These are phyloP conservation scores for Ehretia macrophylla DNA, from an alignment of 257 asterid species.

Conservation along the genomic window DNA sequence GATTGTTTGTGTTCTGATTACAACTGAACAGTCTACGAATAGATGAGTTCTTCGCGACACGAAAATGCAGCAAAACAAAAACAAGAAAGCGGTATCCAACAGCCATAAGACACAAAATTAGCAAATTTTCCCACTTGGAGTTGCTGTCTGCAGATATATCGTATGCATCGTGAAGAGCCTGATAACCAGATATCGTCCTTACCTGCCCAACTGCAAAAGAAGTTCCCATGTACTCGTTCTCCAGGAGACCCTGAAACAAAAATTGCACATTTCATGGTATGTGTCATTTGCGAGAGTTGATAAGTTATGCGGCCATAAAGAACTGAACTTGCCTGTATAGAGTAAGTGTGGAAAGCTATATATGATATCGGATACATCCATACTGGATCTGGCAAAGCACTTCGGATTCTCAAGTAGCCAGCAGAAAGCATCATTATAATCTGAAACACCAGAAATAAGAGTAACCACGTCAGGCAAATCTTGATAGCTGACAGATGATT, in stretches of 20 bases:
- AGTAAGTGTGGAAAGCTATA: slow-evolving; percentile 82
- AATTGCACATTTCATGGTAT: background rate
- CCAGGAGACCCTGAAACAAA: slow-evolving; percentile 80
- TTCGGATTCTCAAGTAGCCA: slow-evolving; percentile 86
- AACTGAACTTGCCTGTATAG: slow-evolving; percentile 69
- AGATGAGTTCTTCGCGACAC: slow-evolving; percentile 42
- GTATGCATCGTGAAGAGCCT: slow-evolving; percentile 68
- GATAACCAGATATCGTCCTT: slow-evolving; percentile 75
- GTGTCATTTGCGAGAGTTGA: background rate
- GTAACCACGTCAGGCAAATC: slow-evolving; percentile 1
- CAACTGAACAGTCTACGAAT: slow-evolving; percentile 35
- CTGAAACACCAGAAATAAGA: slow-evolving; percentile 33
- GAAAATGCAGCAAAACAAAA: slow-evolving; percentile 49
- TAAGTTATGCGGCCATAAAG: background rate
- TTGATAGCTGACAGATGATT: background rate
- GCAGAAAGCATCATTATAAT: slow-evolving; percentile 89
- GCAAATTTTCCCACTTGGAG: slow-evolving; percentile 78
- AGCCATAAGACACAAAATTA: slow-evolving; percentile 70
- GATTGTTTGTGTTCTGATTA: slow-evolving; percentile 31
- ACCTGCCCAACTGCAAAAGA: slow-evolving; percentile 89
- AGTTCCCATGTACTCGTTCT: slow-evolving; percentile 76
- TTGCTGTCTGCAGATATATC: slow-evolving; percentile 53
- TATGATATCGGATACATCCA: slow-evolving; percentile 95
- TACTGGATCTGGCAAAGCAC: slow-evolving; percentile 67
- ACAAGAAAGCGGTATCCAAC: slow-evolving; percentile 64